Conservation (phyloP, 2,329 filamentous ascomycete species). For the Harringtonia aguacate region DNA sequence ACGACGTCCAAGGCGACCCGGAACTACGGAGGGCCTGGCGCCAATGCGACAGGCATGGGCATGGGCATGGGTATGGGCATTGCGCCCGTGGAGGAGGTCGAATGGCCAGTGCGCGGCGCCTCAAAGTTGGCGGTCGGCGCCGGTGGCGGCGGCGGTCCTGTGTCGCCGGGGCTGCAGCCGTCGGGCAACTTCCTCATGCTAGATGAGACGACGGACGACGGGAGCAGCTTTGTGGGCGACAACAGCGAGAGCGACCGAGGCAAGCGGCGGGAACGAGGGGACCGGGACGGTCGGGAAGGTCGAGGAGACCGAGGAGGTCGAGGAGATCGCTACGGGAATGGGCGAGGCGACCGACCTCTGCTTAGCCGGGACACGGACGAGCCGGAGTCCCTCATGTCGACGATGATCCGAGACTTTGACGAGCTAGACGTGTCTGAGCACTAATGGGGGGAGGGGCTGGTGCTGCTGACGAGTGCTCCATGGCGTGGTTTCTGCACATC, state of each 20-base stretch:
- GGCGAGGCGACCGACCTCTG: conserved; percentile 10
- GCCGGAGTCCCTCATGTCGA: conserved; percentile 13
- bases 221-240: conserved; percentile 13
- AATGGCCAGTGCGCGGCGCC: conserved; percentile 9
- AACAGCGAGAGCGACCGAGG: conserved; percentile 12
- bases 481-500: too few relatives aligned
- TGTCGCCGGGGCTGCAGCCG: conserved; percentile 7
- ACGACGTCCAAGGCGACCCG: conserved; percentile 6
- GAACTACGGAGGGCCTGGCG: background rate
- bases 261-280: conserved; percentile 1
- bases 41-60: conserved; percentile 3
- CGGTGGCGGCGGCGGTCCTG: conserved; percentile 2
- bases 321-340: background rate
- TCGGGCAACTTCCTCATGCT: conserved; percentile 14
- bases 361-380: conserved; percentile 13
- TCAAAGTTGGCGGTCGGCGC: background rate
- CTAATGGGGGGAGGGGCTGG: too few relatives aligned
- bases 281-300: background rate
- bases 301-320: background rate
- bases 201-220: conserved; percentile 17
- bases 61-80: conserved; percentile 10
- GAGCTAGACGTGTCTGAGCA: conserved; percentile 22
- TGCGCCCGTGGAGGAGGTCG: conserved; percentile 16
- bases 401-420: conserved; percentile 26
- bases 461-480: too few relatives aligned